Conservation (phyloP, 2,329 filamentous ascomycete genomes). For the Clonostachys rhizophaga region DNA sequence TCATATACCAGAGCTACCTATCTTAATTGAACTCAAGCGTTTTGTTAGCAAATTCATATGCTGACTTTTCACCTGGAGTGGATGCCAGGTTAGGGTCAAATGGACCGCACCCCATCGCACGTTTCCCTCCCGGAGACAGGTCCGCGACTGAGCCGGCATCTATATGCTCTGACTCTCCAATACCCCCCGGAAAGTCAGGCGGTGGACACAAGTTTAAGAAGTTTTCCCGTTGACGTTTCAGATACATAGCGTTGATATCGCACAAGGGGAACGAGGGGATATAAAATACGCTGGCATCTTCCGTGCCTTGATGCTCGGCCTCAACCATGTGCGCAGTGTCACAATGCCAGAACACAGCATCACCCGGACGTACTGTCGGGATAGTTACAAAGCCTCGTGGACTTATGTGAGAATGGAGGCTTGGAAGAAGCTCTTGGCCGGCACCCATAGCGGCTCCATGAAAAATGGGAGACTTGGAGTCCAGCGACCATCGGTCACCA, state of each 20-base stretch:
- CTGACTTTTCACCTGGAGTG: neutral
- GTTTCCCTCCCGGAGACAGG: slow-evolving; percentile 9
- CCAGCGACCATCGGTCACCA: slow-evolving; percentile 29
- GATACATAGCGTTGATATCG: slow-evolving; percentile 61
- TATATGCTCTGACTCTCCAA: slow-evolving; percentile 51
- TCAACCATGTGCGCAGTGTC: slow-evolving; percentile 76
- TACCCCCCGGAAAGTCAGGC: slow-evolving; percentile 62
- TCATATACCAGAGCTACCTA: too few species aligned
- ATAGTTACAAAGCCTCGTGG: slow-evolving; percentile 62
- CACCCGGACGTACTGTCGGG: slow-evolving; percentile 59
- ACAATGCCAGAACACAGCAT: slow-evolving; percentile 76
- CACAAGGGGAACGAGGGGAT: slow-evolving; percentile 78
- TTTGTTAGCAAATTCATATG: neutral
- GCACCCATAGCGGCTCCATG: slow-evolving; percentile 64
- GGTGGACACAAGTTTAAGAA: slow-evolving; percentile 59
- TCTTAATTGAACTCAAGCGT: neutral
- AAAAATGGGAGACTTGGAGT: slow-evolving; percentile 39
- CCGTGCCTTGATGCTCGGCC: slow-evolving; percentile 59
- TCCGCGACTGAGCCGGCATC: slow-evolving; percentile 28
- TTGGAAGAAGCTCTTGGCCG: slow-evolving; percentile 58
- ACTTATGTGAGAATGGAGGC: slow-evolving; percentile 62
- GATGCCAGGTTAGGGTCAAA: neutral
- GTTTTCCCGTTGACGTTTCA: slow-evolving; percentile 57
- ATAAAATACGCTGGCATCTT: slow-evolving; percentile 79
- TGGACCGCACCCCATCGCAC: slow-evolving; percentile 1